These are phyloP conservation scores for Botrytis byssoidea DNA, from an alignment of 2,329 filamentous ascomycete genomes.

Conservation along the genomic window DNA sequence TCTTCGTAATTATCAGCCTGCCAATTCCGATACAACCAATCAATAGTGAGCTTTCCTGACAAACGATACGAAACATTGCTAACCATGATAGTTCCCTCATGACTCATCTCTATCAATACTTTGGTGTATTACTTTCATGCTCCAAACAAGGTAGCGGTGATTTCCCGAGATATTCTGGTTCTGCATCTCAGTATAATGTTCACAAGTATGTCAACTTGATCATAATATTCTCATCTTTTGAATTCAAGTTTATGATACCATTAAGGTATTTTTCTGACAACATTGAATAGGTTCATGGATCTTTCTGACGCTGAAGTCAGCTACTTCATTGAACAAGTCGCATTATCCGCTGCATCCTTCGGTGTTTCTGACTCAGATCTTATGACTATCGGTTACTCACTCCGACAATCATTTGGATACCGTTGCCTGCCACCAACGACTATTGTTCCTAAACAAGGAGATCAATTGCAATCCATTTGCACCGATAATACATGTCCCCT, in stretches of 20 bases:
- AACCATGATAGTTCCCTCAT: conserved; percentile 45
- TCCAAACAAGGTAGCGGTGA: conserved; percentile 49
- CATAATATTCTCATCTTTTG: not conserved
- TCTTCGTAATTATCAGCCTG: conserved; percentile 48
- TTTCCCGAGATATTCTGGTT: conserved; percentile 50
- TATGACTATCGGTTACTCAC: conserved; percentile 47
- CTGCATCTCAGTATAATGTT: conserved; percentile 50
- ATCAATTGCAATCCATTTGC: conserved; percentile 56
- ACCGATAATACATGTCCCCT: conserved; percentile 50
- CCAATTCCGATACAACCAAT: conserved; percentile 51
- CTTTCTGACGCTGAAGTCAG: conserved; percentile 51
- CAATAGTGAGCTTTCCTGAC: conserved; percentile 49
- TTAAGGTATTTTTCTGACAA: conserved; percentile 14
- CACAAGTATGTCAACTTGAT: conserved; percentile 44
- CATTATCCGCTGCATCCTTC: conserved; percentile 55
- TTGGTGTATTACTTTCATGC: conserved; percentile 58
- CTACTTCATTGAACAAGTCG: conserved; percentile 61
- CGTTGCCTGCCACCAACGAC: conserved; percentile 49
- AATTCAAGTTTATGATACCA: not conserved
- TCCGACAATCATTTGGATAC: conserved; percentile 52
- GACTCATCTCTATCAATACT: conserved; percentile 62
- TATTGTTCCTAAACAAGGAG: conserved; percentile 46
- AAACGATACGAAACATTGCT: conserved; percentile 14
- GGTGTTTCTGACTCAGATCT: conserved; percentile 57
- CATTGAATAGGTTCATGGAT: conserved; percentile 50